Evolutionary conservation across 495 filamentous ascomycete genomes (phyloP).

Genomic region (Hypomontagnella monticulosa): DNA sequence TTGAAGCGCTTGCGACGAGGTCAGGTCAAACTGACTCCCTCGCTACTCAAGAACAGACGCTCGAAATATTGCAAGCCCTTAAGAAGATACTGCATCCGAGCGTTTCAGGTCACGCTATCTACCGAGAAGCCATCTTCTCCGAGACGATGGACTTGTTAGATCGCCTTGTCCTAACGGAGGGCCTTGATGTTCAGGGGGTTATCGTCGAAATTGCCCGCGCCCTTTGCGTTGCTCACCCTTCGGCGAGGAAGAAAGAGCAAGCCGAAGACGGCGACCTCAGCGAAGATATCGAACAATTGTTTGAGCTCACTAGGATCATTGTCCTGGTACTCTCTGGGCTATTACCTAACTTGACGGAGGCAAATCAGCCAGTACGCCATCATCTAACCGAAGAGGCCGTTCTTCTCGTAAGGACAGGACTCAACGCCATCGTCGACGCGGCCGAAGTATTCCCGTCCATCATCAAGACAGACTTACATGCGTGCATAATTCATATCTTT

Average conservation of each 20-base stretch:
- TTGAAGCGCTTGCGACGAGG: slow-evolving; percentile 90
- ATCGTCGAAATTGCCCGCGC: slow-evolving; percentile 93
- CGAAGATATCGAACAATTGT: slow-evolving; percentile 97
- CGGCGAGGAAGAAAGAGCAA: slow-evolving; percentile 75
- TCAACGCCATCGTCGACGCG: slow-evolving; percentile 90
- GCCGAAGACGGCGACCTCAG: slow-evolving; percentile 78
- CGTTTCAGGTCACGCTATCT: slow-evolving; percentile 96
- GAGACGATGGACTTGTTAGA: slow-evolving; percentile 97
- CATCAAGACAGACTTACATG: slow-evolving; percentile 95
- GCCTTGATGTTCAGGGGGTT: slow-evolving; percentile 85
- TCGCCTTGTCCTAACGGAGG: slow-evolving; percentile 90
- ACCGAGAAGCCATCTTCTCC: slow-evolving; percentile 93
- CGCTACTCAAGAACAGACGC: slow-evolving; percentile 78
- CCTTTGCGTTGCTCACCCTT: slow-evolving; percentile 88
- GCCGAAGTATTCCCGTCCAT: slow-evolving; percentile 95
- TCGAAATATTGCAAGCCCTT: slow-evolving; percentile 89
- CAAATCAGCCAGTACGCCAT: slow-evolving; percentile 73
- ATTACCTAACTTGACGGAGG: slow-evolving; percentile 85
- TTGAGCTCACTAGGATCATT: slow-evolving; percentile 94
- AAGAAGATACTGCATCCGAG: slow-evolving; percentile 94
- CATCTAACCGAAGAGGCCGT: slow-evolving; percentile 84
- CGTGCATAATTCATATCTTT: slow-evolving; percentile 97
- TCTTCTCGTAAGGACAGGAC: slow-evolving; percentile 76
- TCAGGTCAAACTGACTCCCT: slow-evolving; percentile 73
- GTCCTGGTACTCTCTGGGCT: slow-evolving; percentile 89